A percentile compares a stretch with the other conserved stretches of the same genome.
Evolutionary conservation across 1,139 yeast genomes (phyloP).

Genomic region (Lodderomyces metapsilosis): DNA sequence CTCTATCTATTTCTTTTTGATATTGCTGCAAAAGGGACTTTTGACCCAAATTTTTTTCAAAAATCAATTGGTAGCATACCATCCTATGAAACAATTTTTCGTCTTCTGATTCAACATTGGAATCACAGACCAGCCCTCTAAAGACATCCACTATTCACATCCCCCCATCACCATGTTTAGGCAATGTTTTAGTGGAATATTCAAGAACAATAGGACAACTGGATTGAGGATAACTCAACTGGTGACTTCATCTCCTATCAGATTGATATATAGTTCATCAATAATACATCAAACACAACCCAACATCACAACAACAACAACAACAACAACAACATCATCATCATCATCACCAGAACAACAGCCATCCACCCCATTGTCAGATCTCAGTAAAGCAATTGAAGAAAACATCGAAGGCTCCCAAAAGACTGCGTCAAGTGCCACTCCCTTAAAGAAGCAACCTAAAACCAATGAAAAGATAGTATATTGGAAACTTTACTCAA

Average conservation of each 20-base stretch:
- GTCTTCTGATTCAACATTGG: no score
- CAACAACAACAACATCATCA: constrained; percentile 1
- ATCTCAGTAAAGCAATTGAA: neutral
- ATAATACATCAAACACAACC: constrained; percentile 3
- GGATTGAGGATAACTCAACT: neutral
- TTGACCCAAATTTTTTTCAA: no score
- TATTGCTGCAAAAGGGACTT: no score
- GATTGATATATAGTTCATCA: neutral
- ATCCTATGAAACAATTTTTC: no score
- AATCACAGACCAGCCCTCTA: no score
- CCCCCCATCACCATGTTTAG: constrained; percentile 2
- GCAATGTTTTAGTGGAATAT: neutral
- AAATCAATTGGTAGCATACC: no score
- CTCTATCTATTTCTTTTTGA: no score
- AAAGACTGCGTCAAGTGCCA: no score
- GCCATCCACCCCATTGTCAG: neutral
- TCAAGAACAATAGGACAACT: neutral
- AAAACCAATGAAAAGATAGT: constrained; percentile 31
- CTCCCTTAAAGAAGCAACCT: no score
- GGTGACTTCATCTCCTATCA: neutral
- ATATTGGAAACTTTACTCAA: constrained; percentile 73
- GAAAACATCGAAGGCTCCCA: neutral
- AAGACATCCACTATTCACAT: no score
- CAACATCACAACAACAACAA: constrained; percentile 3
- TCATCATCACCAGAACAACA: neutral